A percentile compares a stretch with the other conserved stretches of the same genome.
Conservation (phyloP, 768 basidiomycete species). For the Cyclocybe aegerita region DNA sequence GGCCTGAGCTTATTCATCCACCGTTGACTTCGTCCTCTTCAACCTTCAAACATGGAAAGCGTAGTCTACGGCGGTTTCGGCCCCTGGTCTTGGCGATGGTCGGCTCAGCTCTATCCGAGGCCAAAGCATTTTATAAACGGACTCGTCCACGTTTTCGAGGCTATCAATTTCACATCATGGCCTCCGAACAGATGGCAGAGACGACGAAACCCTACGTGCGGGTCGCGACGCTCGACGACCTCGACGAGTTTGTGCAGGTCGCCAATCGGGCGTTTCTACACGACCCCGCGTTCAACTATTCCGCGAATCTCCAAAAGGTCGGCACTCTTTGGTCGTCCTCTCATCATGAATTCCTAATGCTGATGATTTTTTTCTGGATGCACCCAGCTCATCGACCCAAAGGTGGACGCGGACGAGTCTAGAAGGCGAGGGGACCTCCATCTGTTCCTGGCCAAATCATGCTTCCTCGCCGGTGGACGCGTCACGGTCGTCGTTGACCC, state of each 20-base stretch:
- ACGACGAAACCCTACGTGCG: conserved; percentile 6
- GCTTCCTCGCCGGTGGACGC: conserved; percentile 21
- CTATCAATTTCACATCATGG: too few relatives aligned
- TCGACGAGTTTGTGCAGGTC: conserved; percentile 17
- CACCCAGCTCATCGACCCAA: conserved; percentile 16
- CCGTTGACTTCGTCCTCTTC: too few relatives aligned
- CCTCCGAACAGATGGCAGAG: not conserved
- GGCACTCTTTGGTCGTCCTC: too few relatives aligned
- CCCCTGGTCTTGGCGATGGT: too few relatives aligned
- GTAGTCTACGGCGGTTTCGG: too few relatives aligned
- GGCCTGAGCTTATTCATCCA: too few relatives aligned
- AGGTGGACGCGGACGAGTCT: conserved; percentile 12
- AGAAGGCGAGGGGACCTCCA: conserved; percentile 13
- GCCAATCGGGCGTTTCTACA: conserved; percentile 22
- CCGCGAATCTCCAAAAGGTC: conserved; percentile 23
- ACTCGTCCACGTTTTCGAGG: too few relatives aligned
- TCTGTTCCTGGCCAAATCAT: conserved; percentile 17
- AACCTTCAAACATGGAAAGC: too few relatives aligned
- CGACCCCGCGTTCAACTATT: conserved; percentile 29
- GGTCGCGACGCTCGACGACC: conserved; percentile 23
- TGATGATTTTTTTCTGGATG: not conserved
- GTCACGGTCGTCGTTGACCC: conserved; percentile 25
- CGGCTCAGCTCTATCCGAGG: too few relatives aligned
- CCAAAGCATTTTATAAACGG: too few relatives aligned
- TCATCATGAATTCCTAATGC: too few relatives aligned